These are phyloP conservation scores for Aspergillus tubingensis DNA, from an alignment of 2,329 filamentous ascomycete species.

Conservation along the genomic window DNA sequence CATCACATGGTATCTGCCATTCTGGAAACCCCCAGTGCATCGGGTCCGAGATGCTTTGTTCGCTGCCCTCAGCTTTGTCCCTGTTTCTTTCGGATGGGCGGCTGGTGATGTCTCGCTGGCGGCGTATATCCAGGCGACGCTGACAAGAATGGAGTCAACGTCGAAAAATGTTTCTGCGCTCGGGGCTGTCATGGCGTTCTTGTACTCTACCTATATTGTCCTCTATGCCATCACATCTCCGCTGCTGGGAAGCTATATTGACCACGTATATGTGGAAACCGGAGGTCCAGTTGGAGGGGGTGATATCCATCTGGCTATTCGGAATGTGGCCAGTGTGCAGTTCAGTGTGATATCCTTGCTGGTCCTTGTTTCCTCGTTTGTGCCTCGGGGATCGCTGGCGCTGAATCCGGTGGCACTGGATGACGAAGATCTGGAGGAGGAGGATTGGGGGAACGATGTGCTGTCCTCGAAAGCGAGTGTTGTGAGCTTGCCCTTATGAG, in stretches of 20 bases:
- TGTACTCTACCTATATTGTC: conserved; percentile 20
- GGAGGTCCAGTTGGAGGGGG: conserved; percentile 15
- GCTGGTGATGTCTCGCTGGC: conserved; percentile 21
- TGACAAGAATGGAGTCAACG: conserved; percentile 18
- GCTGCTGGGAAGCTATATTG: conserved; percentile 20
- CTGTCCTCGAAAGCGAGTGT: not conserved
- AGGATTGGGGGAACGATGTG: not conserved
- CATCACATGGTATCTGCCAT: conserved; percentile 20
- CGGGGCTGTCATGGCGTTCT: conserved; percentile 19
- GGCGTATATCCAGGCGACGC: conserved; percentile 19
- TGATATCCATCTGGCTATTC: conserved; percentile 18
- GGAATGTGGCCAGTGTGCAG: conserved; percentile 17
- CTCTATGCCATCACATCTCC: conserved; percentile 20
- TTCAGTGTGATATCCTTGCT: conserved; percentile 14
- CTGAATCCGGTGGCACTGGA: conserved; percentile 16
- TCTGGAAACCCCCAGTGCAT: conserved; percentile 13
- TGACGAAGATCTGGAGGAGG: conserved; percentile 13
- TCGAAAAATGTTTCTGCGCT: conserved; percentile 16
- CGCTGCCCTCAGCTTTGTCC: conserved; percentile 17
- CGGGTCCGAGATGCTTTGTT: conserved; percentile 14
- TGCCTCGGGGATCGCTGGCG: conserved; percentile 16
- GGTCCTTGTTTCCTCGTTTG: conserved; percentile 17
- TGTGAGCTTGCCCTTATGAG: not conserved
- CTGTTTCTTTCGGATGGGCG: conserved; percentile 20
- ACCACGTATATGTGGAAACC: conserved; percentile 15